These are phyloP conservation scores for Anaeramoeba flamelloides DNA, from an alignment of 78 protist species.

Conservation along the genomic window DNA sequence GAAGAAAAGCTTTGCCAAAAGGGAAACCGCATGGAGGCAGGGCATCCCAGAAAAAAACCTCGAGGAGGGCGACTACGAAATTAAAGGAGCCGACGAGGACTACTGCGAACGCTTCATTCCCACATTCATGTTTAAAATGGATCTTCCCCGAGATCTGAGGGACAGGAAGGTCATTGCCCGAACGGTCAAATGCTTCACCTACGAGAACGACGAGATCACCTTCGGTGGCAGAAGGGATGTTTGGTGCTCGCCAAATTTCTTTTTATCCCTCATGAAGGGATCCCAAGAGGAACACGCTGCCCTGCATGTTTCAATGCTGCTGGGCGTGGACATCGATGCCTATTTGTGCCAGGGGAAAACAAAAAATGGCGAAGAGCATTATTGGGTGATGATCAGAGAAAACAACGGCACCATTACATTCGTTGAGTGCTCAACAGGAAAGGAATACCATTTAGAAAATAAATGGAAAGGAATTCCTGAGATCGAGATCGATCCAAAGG, in stretches of 20 bases:
- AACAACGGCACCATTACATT: conserved; percentile 8
- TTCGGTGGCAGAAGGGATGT: conserved; percentile 10
- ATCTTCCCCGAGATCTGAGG: background rate
- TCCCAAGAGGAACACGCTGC: conserved; percentile 23
- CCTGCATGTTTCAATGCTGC: conserved; percentile 10
- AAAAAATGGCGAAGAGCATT: background rate
- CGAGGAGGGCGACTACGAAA: background rate
- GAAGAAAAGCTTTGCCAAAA: background rate
- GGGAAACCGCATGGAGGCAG: background rate
- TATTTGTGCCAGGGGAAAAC: conserved; percentile 8
- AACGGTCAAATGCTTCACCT: conserved; percentile 7
- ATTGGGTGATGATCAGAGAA: conserved; percentile 7
- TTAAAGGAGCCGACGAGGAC: background rate
- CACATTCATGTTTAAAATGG: background rate
- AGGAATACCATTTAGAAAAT: too few species aligned
- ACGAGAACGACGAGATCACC: conserved; percentile 1
- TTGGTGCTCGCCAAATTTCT: conserved; percentile 5
- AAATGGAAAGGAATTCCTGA: too few species aligned
- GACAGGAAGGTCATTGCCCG: background rate
- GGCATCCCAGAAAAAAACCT: background rate
- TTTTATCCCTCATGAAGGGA: conserved; percentile 18
- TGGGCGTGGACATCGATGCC: conserved; percentile 7
- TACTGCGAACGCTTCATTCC: background rate
- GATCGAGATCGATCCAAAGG: too few species aligned
- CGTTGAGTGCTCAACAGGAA: conserved; percentile 4